phyloP scores from a whole-genome alignment of 2,329 filamentous ascomycete species.

The Daldinia sp. region DNA sequence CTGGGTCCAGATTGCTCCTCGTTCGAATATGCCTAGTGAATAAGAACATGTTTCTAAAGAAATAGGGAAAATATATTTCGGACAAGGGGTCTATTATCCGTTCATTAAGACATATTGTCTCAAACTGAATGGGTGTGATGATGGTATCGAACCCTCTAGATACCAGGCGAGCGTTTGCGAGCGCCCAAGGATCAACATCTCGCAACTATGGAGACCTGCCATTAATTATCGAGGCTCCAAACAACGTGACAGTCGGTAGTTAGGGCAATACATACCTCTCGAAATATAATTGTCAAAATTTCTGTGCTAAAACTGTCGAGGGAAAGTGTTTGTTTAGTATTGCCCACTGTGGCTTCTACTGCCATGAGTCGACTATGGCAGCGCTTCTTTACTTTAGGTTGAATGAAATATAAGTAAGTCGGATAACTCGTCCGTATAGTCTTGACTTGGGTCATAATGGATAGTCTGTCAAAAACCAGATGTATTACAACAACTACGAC shows the following conservation, averaged over 20 bases:
- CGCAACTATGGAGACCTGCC: conserved; percentile 47
- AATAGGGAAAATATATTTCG: conserved; percentile 46
- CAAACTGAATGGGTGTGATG: conserved; percentile 54
- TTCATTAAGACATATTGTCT: conserved; percentile 50
- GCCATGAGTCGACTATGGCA: conserved; percentile 30
- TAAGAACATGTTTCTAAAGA: conserved; percentile 48
- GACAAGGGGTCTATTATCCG: conserved; percentile 49
- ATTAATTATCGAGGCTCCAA: conserved; percentile 14
- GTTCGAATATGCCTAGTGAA: conserved; percentile 53
- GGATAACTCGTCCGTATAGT: conserved; percentile 8
- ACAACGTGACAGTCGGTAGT: background rate
- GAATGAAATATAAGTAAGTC: conserved; percentile 4
- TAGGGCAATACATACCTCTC: conserved; percentile 47
- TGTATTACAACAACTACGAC: background rate
- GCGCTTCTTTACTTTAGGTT: background rate
- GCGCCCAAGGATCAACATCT: conserved; percentile 48
- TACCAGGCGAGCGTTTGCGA: conserved; percentile 49
- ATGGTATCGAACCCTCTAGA: conserved; percentile 53
- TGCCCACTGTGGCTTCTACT: conserved; percentile 8
- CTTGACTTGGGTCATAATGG: conserved; percentile 25
- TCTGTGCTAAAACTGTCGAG: conserved; percentile 53
- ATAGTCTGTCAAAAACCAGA: background rate
- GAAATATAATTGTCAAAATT: conserved; percentile 52
- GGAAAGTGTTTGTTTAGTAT: conserved; percentile 38
- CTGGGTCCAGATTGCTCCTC: conserved; percentile 52